Base-by-base conservation (phyloP, 306 rosid genomes). In the Begonia masoniana region DNA sequence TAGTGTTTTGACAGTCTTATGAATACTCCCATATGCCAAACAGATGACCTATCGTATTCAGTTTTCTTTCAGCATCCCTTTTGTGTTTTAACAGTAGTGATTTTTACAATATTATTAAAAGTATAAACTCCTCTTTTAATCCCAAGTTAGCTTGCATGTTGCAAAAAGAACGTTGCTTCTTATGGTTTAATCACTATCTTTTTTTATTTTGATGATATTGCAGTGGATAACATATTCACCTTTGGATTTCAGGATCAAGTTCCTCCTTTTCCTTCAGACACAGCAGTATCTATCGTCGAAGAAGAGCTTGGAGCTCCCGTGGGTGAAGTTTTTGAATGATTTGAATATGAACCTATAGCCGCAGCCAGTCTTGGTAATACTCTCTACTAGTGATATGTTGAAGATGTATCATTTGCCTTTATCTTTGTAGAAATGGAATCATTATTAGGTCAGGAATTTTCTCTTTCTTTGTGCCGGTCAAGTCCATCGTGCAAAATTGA, bases 321-420 rank as follows among this genome's bases (percentile, higher is more conserved):
- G 71, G 61, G 51, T 56, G 69, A 51, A 43, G 59, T 83, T 58
- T 91, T 91, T 73, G 96, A 91, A 68, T 64, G 71, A 66, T 91
- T 91, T 74, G 94, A 86, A 56, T 80, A 70, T 70, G 99, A 91
- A 68, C 99, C 96, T 57, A 86, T 91, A 57, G 99, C 99, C 59
- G 99, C 99, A 53, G 99, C 99, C 62, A 91, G 99, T 91, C 96
- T 91, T 55, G 99, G 99, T 91, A 79, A 80, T 55, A 59, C 50
- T 48, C 39, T 31, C 39, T 7, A 31, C 9, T 7, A 31, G 39
- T 31, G 9, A 4, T 31, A 31, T 31, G 39, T 31, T 31, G 39
- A 31, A 31, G 39, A 31, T 45, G 55, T 31, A 41, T 49, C 61
- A 16, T 47, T 48, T 58, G 46, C 8, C 11, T 45, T 41, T 55